Conservation (phyloP, 1,139 yeast species). For the Wickerhamomyces sp. region DNA sequence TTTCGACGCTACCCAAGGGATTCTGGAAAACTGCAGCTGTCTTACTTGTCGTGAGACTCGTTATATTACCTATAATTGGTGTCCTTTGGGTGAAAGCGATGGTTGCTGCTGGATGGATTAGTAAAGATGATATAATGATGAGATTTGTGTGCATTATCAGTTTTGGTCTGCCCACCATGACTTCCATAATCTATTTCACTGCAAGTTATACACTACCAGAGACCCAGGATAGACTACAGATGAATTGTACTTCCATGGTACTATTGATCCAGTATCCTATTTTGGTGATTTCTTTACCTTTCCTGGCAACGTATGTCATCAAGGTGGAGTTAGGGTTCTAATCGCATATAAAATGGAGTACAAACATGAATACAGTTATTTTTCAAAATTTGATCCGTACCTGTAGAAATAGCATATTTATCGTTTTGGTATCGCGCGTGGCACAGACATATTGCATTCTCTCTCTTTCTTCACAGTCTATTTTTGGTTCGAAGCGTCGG, state of each 20-base stretch:
- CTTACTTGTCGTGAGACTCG: conserved; percentile 42
- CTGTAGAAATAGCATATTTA: too few relatives aligned
- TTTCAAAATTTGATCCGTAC: too few relatives aligned
- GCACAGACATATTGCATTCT: too few relatives aligned
- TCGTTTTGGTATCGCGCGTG: too few relatives aligned
- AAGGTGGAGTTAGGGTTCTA: conserved; percentile 26
- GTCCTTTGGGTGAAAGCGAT: conserved; percentile 49
- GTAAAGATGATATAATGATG: conserved; percentile 48
- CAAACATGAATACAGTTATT: too few relatives aligned
- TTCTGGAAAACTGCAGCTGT: conserved; percentile 59
- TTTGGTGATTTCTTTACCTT: conserved; percentile 55
- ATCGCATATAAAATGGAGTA: too few relatives aligned
- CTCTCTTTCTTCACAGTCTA: too few relatives aligned
- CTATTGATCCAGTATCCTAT: conserved; percentile 57
- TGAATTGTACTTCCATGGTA: conserved; percentile 65
- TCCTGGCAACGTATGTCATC: conserved; percentile 53
- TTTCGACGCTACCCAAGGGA: conserved; percentile 57
- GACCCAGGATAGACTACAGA: conserved; percentile 52
- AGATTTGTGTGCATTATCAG: conserved; percentile 65
- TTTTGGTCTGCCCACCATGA: conserved; percentile 68
- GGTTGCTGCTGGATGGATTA: conserved; percentile 44
- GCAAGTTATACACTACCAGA: conserved; percentile 66
- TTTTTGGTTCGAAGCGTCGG: too few relatives aligned
- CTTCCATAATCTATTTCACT: conserved; percentile 63
- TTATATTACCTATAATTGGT: conserved; percentile 56